These are phyloP conservation scores for Heterobasidion occidentale DNA, from an alignment of 1,284 basidiomycete species.

Conservation along the genomic window DNA sequence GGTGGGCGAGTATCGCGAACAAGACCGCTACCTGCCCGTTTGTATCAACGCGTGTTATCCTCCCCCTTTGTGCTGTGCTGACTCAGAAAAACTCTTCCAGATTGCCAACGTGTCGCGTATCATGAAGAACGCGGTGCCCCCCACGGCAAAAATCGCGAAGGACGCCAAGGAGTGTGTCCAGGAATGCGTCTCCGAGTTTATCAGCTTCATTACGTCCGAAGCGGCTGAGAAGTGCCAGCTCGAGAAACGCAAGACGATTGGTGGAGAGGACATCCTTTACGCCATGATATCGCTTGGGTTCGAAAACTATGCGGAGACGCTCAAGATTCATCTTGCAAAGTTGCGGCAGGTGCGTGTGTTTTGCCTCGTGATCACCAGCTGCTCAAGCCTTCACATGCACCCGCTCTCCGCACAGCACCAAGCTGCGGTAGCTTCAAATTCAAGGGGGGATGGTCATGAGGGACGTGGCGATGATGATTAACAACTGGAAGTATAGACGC, in stretches of 20 bases:
- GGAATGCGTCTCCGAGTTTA: constrained; percentile 95
- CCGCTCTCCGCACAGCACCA: constrained; percentile 6
- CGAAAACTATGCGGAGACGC: constrained; percentile 87
- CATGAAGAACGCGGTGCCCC: constrained; percentile 87
- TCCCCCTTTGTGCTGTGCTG: background rate
- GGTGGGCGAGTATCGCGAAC: constrained; percentile 86
- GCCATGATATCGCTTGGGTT: constrained; percentile 88
- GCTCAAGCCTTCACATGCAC: background rate
- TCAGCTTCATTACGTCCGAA: constrained; percentile 90
- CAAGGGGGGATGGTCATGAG: constrained; percentile 6
- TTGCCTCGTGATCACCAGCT: background rate
- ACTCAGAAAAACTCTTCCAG: constrained; percentile 28
- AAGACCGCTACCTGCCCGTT: constrained; percentile 87
- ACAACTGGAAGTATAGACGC: background rate
- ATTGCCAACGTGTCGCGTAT: constrained; percentile 95
- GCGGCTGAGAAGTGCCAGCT: constrained; percentile 83
- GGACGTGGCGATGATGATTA: constrained; percentile 6
- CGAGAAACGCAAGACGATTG: constrained; percentile 85
- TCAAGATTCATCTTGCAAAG: constrained; percentile 87
- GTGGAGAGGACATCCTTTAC: constrained; percentile 86
- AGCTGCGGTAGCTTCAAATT: constrained; percentile 7
- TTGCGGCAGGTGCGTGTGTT: constrained; percentile 64
- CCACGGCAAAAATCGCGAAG: constrained; percentile 93
- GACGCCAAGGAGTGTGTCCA: constrained; percentile 97
- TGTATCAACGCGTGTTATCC: constrained; percentile 14